Evolutionary conservation across 164 flowering plant species (phyloP), one percentile per base, ranked within the genome.

Genomic region (Vitis riparia): DNA sequence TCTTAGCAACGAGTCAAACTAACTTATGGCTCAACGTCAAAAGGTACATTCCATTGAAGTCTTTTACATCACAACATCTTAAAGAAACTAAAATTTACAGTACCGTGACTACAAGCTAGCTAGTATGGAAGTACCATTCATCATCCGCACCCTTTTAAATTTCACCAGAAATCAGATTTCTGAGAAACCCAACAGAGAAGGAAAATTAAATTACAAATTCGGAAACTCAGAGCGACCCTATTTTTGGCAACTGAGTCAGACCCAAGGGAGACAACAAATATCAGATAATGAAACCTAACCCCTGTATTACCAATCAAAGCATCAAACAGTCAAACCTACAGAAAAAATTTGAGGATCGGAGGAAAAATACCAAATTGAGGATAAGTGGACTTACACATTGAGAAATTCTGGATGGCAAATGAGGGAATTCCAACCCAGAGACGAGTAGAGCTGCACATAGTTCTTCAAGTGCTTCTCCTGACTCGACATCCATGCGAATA

Each of bases 401-500:
- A 91, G 88, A 59, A 92, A 95, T 63, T 91, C 87, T 32, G 97
- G 76, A 72, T 93, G 96, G 73, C 98, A 95, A 65, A 92, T 82
- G 17, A 95, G 88, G 5, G 97, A 90, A 83, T 86, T 85, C 99
- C 99, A 95, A 9, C 94, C 97, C 15, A 89, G 70, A 65, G 94
- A 91, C n/a, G 85, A 73, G 76, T 91, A 95, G 37, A 95, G 88
- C 51, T 88, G 75, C 8, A 90, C 86, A 59, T 89, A 92, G 55
- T 73, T 84, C 75, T 70, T 85, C 82, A 92, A 59, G 63, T 95
- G 89, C 78, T 69, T 87, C 70, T 95, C 96, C 67, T 88, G 81
- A 71, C 99, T 94, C 19, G 97, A 94, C 91, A 89, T 87, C 99
- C 97, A 94, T 14, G 95, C 91, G 66, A 91, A 94, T 30, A 86